Percentiles rank a stretch among this genome's conserved stretches.
Conservation (phyloP, 352 stramenopile genomes). For the Phytophthora litchii region DNA sequence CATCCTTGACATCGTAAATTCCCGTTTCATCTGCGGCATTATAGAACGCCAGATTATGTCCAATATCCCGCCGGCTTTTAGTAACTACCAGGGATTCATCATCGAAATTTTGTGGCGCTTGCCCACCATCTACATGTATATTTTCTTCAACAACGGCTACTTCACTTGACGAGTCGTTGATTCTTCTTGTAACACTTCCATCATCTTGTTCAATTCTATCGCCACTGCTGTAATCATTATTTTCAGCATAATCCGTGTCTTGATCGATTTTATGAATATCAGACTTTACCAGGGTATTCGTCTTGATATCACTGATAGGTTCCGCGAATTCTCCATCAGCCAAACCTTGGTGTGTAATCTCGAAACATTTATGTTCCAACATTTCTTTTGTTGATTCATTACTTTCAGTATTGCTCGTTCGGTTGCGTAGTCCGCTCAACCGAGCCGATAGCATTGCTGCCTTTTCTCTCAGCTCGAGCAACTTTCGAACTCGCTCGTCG, state of each 20-base stretch:
- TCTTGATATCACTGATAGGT: not conserved
- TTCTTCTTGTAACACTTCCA: not conserved
- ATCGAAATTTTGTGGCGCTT: not conserved
- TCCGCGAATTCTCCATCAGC: slow-evolving; percentile 1
- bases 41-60: slow-evolving; percentile 5
- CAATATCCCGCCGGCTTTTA: slow-evolving; percentile 2
- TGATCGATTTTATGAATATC: not conserved
- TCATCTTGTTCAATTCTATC: not conserved
- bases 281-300: not conserved
- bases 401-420: slow-evolving; percentile 1
- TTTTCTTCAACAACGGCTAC: not conserved
- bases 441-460: slow-evolving; percentile 25
- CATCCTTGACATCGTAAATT: slow-evolving; percentile 16
- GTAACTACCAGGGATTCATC: not conserved
- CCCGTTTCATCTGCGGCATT: not conserved
- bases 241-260: not conserved
- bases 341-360: not conserved
- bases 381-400: not conserved
- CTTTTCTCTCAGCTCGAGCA: slow-evolving; percentile 35
- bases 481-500: slow-evolving; percentile 28
- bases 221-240: not conserved
- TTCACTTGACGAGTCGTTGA: not conserved
- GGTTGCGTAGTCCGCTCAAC: slow-evolving; percentile 26
- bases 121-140: not conserved
- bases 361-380: not conserved